Conservation (phyloP, 192 early-diverging fungal species). For the Cetraspora pellucida region DNA sequence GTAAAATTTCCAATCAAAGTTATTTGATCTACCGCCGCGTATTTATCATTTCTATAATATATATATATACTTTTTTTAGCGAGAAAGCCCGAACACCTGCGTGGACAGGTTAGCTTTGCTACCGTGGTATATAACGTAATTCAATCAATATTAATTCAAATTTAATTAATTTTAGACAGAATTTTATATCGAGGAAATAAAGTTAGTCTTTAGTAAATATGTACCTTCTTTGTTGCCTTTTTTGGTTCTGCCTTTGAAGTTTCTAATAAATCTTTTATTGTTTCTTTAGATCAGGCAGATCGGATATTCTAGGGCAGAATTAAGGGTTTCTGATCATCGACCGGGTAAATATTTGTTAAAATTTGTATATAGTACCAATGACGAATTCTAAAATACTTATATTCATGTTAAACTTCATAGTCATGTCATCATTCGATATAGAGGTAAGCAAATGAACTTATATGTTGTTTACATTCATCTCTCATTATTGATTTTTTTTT, state of each 20-base stretch:
- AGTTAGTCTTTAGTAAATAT: conserved; percentile 33
- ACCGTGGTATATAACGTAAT: conserved; percentile 23
- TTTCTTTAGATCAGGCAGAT: conserved; percentile 43
- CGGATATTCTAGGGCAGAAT: conserved; percentile 59
- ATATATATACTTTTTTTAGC: conserved; percentile 43
- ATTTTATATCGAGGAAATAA: conserved; percentile 62
- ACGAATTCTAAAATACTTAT: neutral
- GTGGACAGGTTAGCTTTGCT: conserved; percentile 56
- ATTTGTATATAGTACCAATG: neutral
- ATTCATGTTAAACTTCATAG: conserved; percentile 24
- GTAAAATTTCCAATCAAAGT: neutral
- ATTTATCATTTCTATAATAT: conserved; percentile 12
- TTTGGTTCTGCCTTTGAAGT: neutral
- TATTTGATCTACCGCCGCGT: neutral
- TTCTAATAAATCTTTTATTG: neutral
- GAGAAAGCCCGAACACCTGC: conserved; percentile 66
- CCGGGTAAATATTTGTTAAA: conserved; percentile 47
- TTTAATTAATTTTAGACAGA: conserved; percentile 43
- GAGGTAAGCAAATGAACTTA: conserved; percentile 27
- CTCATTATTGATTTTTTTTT: neutral
- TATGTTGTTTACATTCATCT: conserved; percentile 11
- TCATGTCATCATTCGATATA: conserved; percentile 42
- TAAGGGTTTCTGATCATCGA: conserved; percentile 79
- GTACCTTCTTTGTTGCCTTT: neutral
- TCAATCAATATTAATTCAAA: neutral